phyloP scores from a whole-genome alignment of 495 filamentous ascomycete genomes.

The Annulohypoxylon maeteangense region DNA sequence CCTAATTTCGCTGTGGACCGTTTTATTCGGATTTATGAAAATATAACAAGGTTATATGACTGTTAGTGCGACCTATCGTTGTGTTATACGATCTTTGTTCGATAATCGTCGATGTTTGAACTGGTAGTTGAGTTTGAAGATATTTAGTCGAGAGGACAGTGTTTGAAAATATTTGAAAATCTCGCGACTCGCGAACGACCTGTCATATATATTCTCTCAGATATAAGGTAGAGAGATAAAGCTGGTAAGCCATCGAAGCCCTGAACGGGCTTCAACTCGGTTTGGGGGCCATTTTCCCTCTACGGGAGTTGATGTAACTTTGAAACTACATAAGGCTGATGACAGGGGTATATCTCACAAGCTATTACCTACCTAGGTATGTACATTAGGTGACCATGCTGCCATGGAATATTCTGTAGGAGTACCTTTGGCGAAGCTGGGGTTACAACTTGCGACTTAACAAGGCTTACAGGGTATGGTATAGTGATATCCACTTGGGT shows the following conservation, averaged over 20 bases:
- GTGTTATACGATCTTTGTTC: not conserved
- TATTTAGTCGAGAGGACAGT: slow-evolving; percentile 7
- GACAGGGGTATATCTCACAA: slow-evolving; percentile 26
- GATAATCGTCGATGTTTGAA: slow-evolving; percentile 4
- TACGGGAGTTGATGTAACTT: slow-evolving; percentile 28
- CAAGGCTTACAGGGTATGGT: slow-evolving; percentile 29
- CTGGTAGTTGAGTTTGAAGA: not conserved
- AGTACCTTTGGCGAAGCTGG: slow-evolving; percentile 31
- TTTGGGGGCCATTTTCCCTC: slow-evolving; percentile 33
- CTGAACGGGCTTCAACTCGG: not conserved
- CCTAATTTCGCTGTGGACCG: not conserved
- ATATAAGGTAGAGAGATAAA: slow-evolving; percentile 11
- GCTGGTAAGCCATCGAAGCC: not conserved
- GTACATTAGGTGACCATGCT: slow-evolving; percentile 13
- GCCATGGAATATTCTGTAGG: slow-evolving; percentile 8
- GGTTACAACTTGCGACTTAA: slow-evolving; percentile 5
- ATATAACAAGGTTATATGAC: not conserved
- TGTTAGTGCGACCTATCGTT: not conserved
- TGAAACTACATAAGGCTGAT: slow-evolving; percentile 38
- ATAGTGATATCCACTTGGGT: slow-evolving; percentile 23
- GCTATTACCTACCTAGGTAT: slow-evolving; percentile 12
- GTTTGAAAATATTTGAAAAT: slow-evolving; percentile 1
- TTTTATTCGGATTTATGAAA: not conserved
- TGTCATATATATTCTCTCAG: not conserved
- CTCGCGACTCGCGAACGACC: not conserved